These are phyloP conservation scores for Metrosideros polymorpha DNA, from an alignment of 441 rosid species.

Conservation along the genomic window DNA sequence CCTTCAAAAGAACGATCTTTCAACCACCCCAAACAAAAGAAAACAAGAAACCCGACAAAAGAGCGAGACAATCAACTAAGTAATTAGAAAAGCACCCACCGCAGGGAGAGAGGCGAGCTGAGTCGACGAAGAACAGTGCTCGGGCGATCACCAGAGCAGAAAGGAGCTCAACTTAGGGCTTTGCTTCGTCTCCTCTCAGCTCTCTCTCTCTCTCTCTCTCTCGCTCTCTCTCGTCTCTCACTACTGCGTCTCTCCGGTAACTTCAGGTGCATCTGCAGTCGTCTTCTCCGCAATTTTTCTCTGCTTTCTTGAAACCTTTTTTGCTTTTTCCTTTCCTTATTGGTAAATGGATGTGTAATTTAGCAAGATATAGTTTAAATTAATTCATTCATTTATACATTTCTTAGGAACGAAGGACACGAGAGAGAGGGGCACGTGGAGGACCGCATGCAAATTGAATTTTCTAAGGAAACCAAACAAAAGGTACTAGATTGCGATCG, in stretches of 20 bases:
- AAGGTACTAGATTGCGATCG: not conserved
- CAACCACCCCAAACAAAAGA: not conserved
- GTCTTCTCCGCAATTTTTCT: not conserved
- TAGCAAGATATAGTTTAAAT: not conserved
- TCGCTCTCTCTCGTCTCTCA: not conserved
- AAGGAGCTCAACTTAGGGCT: constrained; percentile 13
- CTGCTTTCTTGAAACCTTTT: not conserved
- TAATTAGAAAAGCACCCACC: not conserved
- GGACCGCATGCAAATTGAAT: constrained; percentile 15
- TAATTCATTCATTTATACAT: not conserved
- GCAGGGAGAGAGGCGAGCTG: not conserved
- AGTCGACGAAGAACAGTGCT: not conserved
- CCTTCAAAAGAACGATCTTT: not conserved
- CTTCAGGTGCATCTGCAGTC: not conserved
- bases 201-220: not conserved
- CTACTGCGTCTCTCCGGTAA: not conserved
- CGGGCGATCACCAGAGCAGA: not conserved
- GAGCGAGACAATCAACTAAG: not conserved
- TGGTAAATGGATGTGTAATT: not conserved
- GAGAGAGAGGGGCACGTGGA: constrained; percentile 32
- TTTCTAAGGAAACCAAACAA: not conserved
- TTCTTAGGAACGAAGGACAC: constrained; percentile 15
- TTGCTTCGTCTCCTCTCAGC: not conserved
- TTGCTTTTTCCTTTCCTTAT: not conserved
- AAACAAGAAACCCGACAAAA: not conserved